Conservation (phyloP, 176 grass and related monocot species). For the maize (Zea mays) region Zm-B73-REFERENCE-NAM-5.0 NC_050096.1:30910501-30911000, state of each 20-base stretch:
- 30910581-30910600: background rate
- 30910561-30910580: background rate
- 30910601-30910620: background rate
- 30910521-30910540: conserved; percentile 6
- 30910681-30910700: background rate
- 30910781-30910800: conserved; percentile 20
- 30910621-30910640: conserved; percentile 7
- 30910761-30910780: conserved; percentile 30
- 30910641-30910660: background rate
- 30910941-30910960: background rate
- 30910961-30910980: conserved; percentile 4
- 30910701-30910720: background rate
- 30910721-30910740: background rate
- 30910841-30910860: conserved; percentile 21
- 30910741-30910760: conserved; percentile 38
- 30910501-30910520: background rate
- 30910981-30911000: conserved; percentile 19
- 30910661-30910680: background rate
- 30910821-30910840: conserved; percentile 4
- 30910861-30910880: conserved; percentile 8
- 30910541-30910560: conserved; percentile 10
- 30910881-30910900: background rate
- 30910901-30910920: conserved; percentile 1
- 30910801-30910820: conserved; percentile 20
- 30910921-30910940: background rate